Percentiles rank a stretch among this genome's conserved stretches.
Conservation (phyloP, 345 rosid species). For the Populus ilicifolia region DNA sequence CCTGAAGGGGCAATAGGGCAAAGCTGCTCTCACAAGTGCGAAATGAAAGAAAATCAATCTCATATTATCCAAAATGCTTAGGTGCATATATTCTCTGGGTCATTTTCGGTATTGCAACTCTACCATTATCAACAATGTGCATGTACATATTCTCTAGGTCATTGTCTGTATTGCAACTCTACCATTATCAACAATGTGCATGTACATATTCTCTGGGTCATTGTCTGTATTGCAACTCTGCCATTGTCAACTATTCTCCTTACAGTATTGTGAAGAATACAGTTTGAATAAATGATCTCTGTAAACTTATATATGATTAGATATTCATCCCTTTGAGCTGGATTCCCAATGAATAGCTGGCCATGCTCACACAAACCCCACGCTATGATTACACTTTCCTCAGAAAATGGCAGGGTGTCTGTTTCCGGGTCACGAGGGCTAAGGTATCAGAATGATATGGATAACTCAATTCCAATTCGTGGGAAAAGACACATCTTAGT, state of each 20-base stretch:
- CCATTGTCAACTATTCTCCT: not conserved
- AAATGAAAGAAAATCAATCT: too few species aligned
- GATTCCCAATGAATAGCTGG: not conserved
- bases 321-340: not conserved
- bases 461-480: not conserved
- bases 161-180: not conserved
- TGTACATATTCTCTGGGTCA: not conserved
- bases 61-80: too few species aligned
- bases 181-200: too few species aligned
- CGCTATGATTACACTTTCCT: not conserved
- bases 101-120: not conserved
- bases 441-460: not conserved
- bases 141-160: not conserved
- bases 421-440: not conserved
- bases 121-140: too few species aligned
- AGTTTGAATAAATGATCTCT: not conserved
- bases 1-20: too few species aligned
- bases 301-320: not conserved
- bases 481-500: too few species aligned
- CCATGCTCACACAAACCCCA: slow-evolving; percentile 11
- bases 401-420: slow-evolving; percentile 4
- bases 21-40: too few species aligned
- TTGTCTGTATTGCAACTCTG: not conserved
- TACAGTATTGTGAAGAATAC: not conserved
- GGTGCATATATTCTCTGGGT: not conserved